A percentile compares a stretch with the other conserved stretches of the same genome.
Conservation (phyloP, 192 early-diverging fungal genomes). For the Obelidium mucronatum region DNA sequence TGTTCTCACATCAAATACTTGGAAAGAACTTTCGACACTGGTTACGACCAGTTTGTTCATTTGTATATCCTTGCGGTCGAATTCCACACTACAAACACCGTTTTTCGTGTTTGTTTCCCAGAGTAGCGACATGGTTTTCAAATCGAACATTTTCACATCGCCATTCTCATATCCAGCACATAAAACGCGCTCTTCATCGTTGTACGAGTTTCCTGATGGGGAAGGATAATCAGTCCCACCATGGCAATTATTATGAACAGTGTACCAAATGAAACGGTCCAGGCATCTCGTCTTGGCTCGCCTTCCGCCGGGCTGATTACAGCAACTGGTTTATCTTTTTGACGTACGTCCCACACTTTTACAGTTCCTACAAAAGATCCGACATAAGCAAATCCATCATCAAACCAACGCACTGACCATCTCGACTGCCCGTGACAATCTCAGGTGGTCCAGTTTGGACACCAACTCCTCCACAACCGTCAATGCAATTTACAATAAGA, state of each 20-base stretch:
- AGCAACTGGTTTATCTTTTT: constrained; percentile 67
- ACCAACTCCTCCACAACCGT: constrained; percentile 61
- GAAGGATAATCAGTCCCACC: no score
- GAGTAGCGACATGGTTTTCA: constrained; percentile 58
- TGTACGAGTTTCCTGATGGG: constrained; percentile 58
- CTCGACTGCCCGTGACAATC: constrained; percentile 72
- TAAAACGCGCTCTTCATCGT: constrained; percentile 63
- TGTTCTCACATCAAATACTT: constrained; percentile 65
- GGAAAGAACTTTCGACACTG: constrained; percentile 59
- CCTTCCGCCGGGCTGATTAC: constrained; percentile 60
- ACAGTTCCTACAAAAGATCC: constrained; percentile 62
- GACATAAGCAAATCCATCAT: constrained; percentile 10
- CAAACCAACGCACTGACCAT: constrained; percentile 53
- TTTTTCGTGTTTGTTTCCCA: constrained; percentile 77
- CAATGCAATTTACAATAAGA: constrained; percentile 72
- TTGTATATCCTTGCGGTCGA: constrained; percentile 63
- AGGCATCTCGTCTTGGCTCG: constrained; percentile 60
- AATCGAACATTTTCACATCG: constrained; percentile 74
- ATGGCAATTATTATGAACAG: background rate
- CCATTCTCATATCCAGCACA: constrained; percentile 80
- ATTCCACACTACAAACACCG: constrained; percentile 68
- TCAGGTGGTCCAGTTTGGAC: constrained; percentile 60
- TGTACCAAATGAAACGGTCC: constrained; percentile 75
- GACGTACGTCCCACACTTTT: constrained; percentile 78
- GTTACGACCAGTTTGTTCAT: constrained; percentile 65